A percentile compares a stretch with the other conserved stretches of the same genome.
Evolutionary conservation across 208 protist genomes (phyloP).

Genomic region (Angomonas ambiguus): DNA sequence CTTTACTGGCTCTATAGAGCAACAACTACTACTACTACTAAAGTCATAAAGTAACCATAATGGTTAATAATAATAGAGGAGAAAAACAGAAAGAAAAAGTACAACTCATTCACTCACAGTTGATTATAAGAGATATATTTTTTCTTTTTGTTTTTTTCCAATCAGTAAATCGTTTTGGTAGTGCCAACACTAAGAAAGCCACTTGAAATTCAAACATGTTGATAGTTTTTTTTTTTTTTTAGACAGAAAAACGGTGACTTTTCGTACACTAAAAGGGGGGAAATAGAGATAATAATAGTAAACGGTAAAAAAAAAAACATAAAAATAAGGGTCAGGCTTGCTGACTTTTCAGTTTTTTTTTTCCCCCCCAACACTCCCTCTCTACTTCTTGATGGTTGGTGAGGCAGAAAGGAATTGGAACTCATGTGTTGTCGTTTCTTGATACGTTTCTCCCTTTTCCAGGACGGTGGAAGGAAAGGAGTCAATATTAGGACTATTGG

Average conservation of each 20-base stretch:
- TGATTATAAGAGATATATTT: neutral
- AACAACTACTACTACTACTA: neutral
- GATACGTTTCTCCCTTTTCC: slow-evolving; percentile 57
- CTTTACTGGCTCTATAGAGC: neutral
- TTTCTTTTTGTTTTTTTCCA: slow-evolving; percentile 2
- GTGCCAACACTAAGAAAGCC: too few relatives aligned
- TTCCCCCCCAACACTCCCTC: neutral
- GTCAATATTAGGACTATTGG: slow-evolving; percentile 58
- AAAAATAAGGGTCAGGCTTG: neutral
- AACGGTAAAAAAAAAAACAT: neutral
- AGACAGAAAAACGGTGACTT: neutral
- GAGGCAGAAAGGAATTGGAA: slow-evolving; percentile 48
- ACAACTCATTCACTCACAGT: neutral
- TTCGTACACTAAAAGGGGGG: neutral
- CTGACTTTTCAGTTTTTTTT: neutral
- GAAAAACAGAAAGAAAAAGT: slow-evolving; percentile 12
- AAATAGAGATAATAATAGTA: slow-evolving; percentile 3
- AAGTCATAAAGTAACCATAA: slow-evolving; percentile 3
- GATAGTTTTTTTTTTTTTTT: neutral
- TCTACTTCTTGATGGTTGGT: slow-evolving; percentile 18
- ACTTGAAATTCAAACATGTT: too few relatives aligned
- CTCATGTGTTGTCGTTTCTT: slow-evolving; percentile 55
- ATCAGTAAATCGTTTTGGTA: too few relatives aligned
- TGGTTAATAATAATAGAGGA: neutral
- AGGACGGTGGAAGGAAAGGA: slow-evolving; percentile 58